Base-by-base conservation (phyloP, 305 asterid genomes). In the Rubia peregrina region DNA sequence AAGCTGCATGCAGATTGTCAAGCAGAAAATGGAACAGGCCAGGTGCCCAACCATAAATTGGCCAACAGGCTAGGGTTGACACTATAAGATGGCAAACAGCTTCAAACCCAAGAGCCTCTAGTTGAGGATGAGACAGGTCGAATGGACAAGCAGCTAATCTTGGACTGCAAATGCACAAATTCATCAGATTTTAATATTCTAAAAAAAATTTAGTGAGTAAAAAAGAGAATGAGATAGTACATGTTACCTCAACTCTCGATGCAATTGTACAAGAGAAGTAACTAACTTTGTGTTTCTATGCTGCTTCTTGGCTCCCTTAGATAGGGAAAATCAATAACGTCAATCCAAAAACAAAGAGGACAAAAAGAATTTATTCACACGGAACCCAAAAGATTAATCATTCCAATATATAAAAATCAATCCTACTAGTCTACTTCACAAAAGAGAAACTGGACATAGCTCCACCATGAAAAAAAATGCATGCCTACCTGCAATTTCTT, bases 61-160 rank as follows among this genome's bases (percentile, higher is more conserved):
- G 96, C 99, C 99, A 94, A 87, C 91, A 91, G 69, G 99, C 98
- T 76, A 94, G 78, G 61, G 96, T 86, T 38, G 99, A 95, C 59
- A 85, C 97, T 79, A 91, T 80, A 79, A 95, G 97, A 83, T 90
- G 94, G 86, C 97, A 89, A 75, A 88, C 97, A 30, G 99, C 87
- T 83, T 85, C 94, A 79, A 80, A 83, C 73, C 97, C 95, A 80
- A 89, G 95, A 33, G 85, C 90, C 74, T 89, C 89, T 33, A 96
- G 89, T 79, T 85, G 90, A 70, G 98, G 83, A 85, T 75, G 82
- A 70, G 86, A 77, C 68, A 86, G 56, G 59, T 91, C 94, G 49
- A 90, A 79, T 24, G 90, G 91, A 72, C 90, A 85, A 21, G 97
- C 96, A 74, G 96, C 96, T 71, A 95, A 76, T 83, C 88, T 95